Conservation (phyloP, 306 rosid genomes). For the Trifolium pratense region DNA sequence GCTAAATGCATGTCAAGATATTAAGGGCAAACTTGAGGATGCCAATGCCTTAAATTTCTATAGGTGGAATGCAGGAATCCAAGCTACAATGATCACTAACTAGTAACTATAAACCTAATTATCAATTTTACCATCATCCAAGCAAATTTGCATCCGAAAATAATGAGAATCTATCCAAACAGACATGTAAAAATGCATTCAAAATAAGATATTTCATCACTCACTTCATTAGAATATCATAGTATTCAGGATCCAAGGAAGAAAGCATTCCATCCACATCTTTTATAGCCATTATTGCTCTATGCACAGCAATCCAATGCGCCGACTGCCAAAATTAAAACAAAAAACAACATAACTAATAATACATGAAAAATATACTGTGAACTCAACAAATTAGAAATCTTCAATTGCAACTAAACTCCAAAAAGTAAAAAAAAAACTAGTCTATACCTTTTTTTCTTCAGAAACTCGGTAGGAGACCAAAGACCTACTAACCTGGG, state of each 20-base stretch:
- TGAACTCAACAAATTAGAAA: slow-evolving; percentile 16
- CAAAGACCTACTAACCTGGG: no score
- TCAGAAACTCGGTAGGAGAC: no score
- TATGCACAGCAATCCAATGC: slow-evolving; percentile 93
- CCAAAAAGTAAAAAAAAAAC: not conserved
- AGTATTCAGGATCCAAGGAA: slow-evolving; percentile 97
- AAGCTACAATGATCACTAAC: slow-evolving; percentile 19
- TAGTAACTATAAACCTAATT: slow-evolving; percentile 1
- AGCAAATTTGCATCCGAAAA: not conserved
- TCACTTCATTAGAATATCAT: slow-evolving; percentile 96
- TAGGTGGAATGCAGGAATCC: slow-evolving; percentile 14
- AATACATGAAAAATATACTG: slow-evolving; percentile 7
- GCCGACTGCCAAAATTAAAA: slow-evolving; percentile 67
- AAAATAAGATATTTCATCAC: slow-evolving; percentile 33
- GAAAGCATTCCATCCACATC: slow-evolving; percentile 94
- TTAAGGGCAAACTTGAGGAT: not conserved
- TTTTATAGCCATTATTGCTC: slow-evolving; percentile 95
- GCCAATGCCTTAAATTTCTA: slow-evolving; percentile 2
- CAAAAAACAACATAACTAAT: not conserved
- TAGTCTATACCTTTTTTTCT: not conserved
- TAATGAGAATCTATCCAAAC: slow-evolving; percentile 4
- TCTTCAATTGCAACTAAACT: slow-evolving; percentile 26
- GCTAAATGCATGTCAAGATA: not conserved
- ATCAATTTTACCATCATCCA: not conserved
- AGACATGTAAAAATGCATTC: not conserved